These are phyloP conservation scores for Vitis hybrid DNA, from an alignment of 177 flowering plant species.

Conservation along the genomic window DNA sequence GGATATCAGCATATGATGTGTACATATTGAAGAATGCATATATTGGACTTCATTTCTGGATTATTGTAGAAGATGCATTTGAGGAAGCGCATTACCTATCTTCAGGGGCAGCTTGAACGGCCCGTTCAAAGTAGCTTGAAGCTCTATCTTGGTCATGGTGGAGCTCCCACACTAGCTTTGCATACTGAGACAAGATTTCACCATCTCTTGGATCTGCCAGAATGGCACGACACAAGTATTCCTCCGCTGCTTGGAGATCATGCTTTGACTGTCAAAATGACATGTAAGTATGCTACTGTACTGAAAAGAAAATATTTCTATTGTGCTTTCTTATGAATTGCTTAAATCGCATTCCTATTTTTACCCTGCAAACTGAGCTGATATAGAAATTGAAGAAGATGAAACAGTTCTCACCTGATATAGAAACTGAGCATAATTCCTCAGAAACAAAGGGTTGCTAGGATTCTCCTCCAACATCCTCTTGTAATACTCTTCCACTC, in stretches of 20 bases:
- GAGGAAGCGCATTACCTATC: constrained; percentile 41
- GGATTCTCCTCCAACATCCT: constrained; percentile 57
- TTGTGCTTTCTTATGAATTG: too few relatives aligned
- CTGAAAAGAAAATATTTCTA: too few relatives aligned
- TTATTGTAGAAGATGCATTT: background rate
- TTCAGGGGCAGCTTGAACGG: constrained; percentile 49
- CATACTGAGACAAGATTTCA: constrained; percentile 60
- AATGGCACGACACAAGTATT: constrained; percentile 61
- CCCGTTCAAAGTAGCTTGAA: constrained; percentile 45
- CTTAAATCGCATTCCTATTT: too few relatives aligned
- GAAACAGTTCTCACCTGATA: constrained; percentile 37
- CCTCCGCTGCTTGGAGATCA: constrained; percentile 61
- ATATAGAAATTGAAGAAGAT: background rate
- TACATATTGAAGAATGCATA: background rate
- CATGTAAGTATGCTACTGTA: background rate
- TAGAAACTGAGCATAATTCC: constrained; percentile 70
- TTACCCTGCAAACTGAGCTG: too few relatives aligned
- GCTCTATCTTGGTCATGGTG: constrained; percentile 53
- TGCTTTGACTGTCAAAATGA: constrained; percentile 32
- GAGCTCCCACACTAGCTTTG: constrained; percentile 59
- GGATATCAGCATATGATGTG: background rate
- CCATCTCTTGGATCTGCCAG: constrained; percentile 66
- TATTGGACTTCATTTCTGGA: background rate
- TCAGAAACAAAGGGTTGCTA: constrained; percentile 49
- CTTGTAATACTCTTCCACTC: constrained; percentile 48